Evolutionary conservation across 345 rosid species (phyloP).

Genomic region (Camelina hispida): DNA sequence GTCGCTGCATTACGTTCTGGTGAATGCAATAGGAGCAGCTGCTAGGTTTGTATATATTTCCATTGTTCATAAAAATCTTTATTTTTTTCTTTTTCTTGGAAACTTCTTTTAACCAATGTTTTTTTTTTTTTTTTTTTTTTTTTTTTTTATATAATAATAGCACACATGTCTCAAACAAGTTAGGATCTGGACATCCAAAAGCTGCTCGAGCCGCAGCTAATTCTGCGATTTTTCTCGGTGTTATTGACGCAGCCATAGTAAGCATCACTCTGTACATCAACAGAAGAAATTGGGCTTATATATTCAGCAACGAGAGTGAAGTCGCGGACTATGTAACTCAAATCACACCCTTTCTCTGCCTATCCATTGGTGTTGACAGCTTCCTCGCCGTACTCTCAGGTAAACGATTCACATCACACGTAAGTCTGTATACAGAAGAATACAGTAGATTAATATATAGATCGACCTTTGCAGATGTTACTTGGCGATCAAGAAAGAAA

Average conservation of each 20-base stretch:
- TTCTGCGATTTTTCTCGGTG: slow-evolving; percentile 33
- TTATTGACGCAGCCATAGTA: slow-evolving; percentile 43
- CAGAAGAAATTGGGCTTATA: slow-evolving; percentile 45
- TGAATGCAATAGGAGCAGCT: slow-evolving; percentile 56
- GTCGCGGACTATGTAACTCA: slow-evolving; percentile 49
- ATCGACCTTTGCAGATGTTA: slow-evolving; percentile 14
- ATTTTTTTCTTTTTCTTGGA: not conserved
- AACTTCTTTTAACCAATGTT: no score
- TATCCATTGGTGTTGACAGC: slow-evolving; percentile 46
- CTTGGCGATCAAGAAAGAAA: slow-evolving; percentile 17
- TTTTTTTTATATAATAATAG: no score
- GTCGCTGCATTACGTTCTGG: slow-evolving; percentile 48
- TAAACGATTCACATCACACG: not conserved
- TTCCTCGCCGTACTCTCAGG: slow-evolving; percentile 51
- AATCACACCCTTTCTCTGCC: slow-evolving; percentile 46
- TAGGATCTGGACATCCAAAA: slow-evolving; percentile 56
- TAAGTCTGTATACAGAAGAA: no score
- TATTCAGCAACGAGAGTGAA: slow-evolving; percentile 47
- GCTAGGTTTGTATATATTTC: slow-evolving; percentile 51
- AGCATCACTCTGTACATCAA: slow-evolving; percentile 38
- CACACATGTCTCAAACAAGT: slow-evolving; percentile 58
- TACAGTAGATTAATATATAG: no score
- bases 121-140: no score
- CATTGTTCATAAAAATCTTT: not conserved
- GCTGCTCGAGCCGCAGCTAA: slow-evolving; percentile 49